These are phyloP conservation scores for Paulownia fortunei DNA, from an alignment of 257 asterid genomes.

Conservation along the genomic window DNA sequence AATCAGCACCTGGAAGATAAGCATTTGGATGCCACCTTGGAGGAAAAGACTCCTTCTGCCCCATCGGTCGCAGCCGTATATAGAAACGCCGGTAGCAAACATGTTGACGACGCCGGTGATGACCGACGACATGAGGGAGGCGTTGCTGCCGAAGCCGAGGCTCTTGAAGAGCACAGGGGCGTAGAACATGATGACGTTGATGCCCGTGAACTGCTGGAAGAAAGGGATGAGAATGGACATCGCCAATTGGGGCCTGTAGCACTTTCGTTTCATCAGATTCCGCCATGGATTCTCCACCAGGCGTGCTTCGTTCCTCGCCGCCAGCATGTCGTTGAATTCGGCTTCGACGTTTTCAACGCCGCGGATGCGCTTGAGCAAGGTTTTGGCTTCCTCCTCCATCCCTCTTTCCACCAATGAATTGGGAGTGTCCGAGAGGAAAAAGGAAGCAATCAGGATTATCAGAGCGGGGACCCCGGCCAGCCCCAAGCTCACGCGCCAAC, in stretches of 20 bases:
- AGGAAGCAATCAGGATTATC: conserved; percentile 3
- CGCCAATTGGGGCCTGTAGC: conserved; percentile 23
- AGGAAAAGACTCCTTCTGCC: conserved; percentile 29
- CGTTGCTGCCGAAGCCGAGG: conserved; percentile 20
- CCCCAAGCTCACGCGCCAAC: conserved; percentile 36
- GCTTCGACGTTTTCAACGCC: conserved; percentile 16
- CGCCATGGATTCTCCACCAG: conserved; percentile 17
- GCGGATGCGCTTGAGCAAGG: background rate
- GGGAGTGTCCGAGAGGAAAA: conserved; percentile 28
- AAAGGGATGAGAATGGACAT: conserved; percentile 22
- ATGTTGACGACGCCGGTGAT: conserved; percentile 29
- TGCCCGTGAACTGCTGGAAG: conserved; percentile 35
- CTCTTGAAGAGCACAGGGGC: conserved; percentile 34
- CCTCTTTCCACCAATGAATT: conserved; percentile 26
- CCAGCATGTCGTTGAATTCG: conserved; percentile 17
- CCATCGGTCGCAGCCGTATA: background rate
- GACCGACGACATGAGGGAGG: conserved; percentile 31
- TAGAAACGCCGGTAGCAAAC: conserved; percentile 24
- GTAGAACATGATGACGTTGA: conserved; percentile 37
- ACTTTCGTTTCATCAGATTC: conserved; percentile 3
- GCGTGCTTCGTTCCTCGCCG: background rate
- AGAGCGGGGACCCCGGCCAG: conserved; percentile 20
- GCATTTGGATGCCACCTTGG: conserved; percentile 32
- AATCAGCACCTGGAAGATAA: conserved; percentile 19
- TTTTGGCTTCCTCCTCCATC: background rate